A percentile compares a stretch with the other conserved stretches of the same genome.
Evolutionary conservation across 2,329 filamentous ascomycete genomes (phyloP).

Genomic region (Byssothecium circinans): DNA sequence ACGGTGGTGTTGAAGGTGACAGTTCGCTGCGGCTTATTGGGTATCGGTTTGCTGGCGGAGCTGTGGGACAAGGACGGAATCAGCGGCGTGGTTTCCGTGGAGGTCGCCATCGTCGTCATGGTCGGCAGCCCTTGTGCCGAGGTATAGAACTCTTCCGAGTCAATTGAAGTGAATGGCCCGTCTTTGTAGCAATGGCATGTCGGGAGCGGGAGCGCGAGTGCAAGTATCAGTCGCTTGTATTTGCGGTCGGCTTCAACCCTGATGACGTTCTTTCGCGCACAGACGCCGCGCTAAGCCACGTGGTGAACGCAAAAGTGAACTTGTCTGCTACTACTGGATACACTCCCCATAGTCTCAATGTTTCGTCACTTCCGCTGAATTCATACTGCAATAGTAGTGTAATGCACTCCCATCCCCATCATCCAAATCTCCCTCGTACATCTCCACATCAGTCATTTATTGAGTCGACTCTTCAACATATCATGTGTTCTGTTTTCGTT

Average conservation of each 20-base stretch:
- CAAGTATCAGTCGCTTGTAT: not conserved
- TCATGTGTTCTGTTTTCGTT: too few species aligned
- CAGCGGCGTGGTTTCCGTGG: conserved; percentile 42
- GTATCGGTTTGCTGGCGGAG: conserved; percentile 19
- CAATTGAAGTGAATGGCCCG: not conserved
- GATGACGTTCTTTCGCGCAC: conserved; percentile 14
- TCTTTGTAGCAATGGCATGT: conserved; percentile 3
- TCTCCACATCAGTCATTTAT: too few species aligned
- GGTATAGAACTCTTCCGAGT: not conserved
- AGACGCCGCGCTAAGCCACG: conserved; percentile 7
- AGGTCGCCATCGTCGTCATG: conserved; percentile 38
- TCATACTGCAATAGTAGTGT: too few species aligned
- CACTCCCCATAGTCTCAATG: too few species aligned
- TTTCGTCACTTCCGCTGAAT: too few species aligned
- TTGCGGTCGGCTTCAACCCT: not conserved
- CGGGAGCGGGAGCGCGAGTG: not conserved
- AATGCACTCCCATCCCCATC: too few species aligned
- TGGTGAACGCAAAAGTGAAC: too few species aligned
- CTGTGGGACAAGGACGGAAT: conserved; percentile 39
- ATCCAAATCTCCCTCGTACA: too few species aligned
- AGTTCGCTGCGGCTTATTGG: conserved; percentile 56
- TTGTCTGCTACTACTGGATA: too few species aligned
- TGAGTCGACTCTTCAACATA: too few species aligned
- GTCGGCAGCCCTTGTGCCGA: conserved; percentile 3
- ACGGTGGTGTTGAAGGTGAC: conserved; percentile 76